Percentiles rank a stretch among this genome's conserved stretches.
Conservation (phyloP, 805 yeast genomes). For the Ogataea haglerorum region DNA sequence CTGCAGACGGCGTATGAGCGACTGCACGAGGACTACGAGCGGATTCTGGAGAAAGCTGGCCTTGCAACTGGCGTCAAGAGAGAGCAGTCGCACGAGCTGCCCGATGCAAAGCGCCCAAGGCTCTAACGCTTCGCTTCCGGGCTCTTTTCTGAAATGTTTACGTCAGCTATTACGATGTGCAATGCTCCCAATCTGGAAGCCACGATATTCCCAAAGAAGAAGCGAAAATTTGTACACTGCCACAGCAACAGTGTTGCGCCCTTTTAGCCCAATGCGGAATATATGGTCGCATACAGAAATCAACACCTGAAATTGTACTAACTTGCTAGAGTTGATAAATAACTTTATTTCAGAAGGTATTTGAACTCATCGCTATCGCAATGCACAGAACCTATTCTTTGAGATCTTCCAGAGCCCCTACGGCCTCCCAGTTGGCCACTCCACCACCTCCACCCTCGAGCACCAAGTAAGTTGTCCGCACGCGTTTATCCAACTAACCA, state of each 20-base stretch:
- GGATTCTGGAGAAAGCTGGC: conserved; percentile 43
- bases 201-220: not conserved
- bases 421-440: conserved; percentile 89
- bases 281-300: conserved; percentile 17
- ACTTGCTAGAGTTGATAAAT: conserved; percentile 18
- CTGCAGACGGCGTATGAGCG: conserved; percentile 70
- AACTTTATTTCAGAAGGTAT: conserved; percentile 1
- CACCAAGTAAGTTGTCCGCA: conserved; percentile 47
- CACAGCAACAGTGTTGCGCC: conserved; percentile 11
- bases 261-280: conserved; percentile 14
- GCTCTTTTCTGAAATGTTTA: no score
- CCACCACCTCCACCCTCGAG: conserved; percentile 94
- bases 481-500: conserved; percentile 2
- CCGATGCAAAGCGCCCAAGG: conserved; percentile 9
- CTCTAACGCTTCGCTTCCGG: not conserved
- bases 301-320: conserved; percentile 14
- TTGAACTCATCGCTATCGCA: not conserved
- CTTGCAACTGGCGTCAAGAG: conserved; percentile 14
- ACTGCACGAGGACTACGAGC: conserved; percentile 65
- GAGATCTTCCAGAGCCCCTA: conserved; percentile 94
- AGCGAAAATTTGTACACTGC: conserved; percentile 2
- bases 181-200: not conserved
- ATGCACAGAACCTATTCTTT: conserved; percentile 78
- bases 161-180: not conserved
- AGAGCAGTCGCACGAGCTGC: conserved; percentile 6